phyloP scores from a whole-genome alignment of 129 eudicot genomes.

The Calendula officinalis region DNA sequence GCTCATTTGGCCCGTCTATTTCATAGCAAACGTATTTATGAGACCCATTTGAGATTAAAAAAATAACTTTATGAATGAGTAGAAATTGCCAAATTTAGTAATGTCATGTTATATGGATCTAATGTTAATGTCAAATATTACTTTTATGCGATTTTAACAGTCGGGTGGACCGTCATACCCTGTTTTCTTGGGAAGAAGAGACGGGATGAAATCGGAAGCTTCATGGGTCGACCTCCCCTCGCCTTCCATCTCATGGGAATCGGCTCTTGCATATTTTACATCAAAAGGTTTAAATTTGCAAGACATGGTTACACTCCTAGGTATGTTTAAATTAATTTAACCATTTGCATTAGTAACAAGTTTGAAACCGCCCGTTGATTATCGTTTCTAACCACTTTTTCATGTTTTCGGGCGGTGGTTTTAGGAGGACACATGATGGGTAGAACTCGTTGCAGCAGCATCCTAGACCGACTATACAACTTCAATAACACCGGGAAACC shows the following conservation, averaged over 20 bases:
- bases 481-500: conserved; percentile 63
- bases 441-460: conserved; percentile 58
- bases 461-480: conserved; percentile 70
- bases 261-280: conserved; percentile 53
- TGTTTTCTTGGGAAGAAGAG: conserved; percentile 74
- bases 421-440: conserved; percentile 88
- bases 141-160: conserved; percentile 29
- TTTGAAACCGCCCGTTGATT: background rate
- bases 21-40: background rate
- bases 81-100: too few species aligned
- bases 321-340: too few species aligned
- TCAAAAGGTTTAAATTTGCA: conserved; percentile 65
- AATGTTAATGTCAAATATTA: too few species aligned
- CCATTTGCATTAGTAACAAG: too few species aligned
- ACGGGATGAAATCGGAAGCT: conserved; percentile 60
- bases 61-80: too few species aligned
- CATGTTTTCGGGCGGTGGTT: conserved; percentile 7
- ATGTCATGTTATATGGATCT: background rate
- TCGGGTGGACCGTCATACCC: conserved; percentile 93
- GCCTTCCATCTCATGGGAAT: conserved; percentile 60
- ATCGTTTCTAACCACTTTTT: background rate
- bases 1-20: too few species aligned
- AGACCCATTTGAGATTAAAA: background rate
- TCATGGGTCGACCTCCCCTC: conserved; percentile 76
- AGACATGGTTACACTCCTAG: conserved; percentile 72